Evolutionary conservation across 2,329 filamentous ascomycete species (phyloP), one percentile per base, ranked within the genome.

Genomic region (Botryotinia convoluta): DNA sequence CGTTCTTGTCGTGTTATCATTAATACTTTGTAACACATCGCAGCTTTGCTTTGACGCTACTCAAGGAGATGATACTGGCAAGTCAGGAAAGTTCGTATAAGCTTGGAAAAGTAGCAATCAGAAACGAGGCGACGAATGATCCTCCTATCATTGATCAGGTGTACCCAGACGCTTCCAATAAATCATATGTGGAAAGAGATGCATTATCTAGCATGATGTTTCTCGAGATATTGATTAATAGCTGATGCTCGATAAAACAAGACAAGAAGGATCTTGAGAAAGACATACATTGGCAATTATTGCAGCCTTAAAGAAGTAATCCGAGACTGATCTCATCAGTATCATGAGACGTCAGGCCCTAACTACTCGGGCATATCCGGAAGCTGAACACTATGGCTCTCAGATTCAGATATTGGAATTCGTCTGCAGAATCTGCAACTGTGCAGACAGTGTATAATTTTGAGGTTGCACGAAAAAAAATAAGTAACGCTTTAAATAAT

Each of bases 121-220:
- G 29, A 39, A 68, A 57, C 26, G 18, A 57, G 64, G 48, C 48
- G 22, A 54, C 64, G 35, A 57, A 68, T 32, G 26, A 29, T 42
- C 44, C 35, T 42, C 32, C 64, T 16, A 29, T 32, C 14, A 32
- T 39, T 48, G 39, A 18, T 22, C n/a, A 42, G 35, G 26, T 14
- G 39, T 29, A 42, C 26, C 4, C 7, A 45, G 39, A 57, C 39
- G 26, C 45, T 42, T 37, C 12, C 48, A 68, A 68, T 51, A 68
- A 32, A 57, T n/a, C 48, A 57, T 42, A 68, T 57, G 22, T 10
- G 39, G 64, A 68, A 39, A 57, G 18, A 32, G n/a, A 68, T 68
- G 48, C 64, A 68, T 68, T 68, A 57, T 68, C 64, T 68, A 42
- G 64, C 64, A 68, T 68, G 18, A 12, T 22, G 54, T 16, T 26